These are phyloP conservation scores for Ogataea degrootiae DNA, from an alignment of 805 yeast genomes.

Conservation along the genomic window DNA sequence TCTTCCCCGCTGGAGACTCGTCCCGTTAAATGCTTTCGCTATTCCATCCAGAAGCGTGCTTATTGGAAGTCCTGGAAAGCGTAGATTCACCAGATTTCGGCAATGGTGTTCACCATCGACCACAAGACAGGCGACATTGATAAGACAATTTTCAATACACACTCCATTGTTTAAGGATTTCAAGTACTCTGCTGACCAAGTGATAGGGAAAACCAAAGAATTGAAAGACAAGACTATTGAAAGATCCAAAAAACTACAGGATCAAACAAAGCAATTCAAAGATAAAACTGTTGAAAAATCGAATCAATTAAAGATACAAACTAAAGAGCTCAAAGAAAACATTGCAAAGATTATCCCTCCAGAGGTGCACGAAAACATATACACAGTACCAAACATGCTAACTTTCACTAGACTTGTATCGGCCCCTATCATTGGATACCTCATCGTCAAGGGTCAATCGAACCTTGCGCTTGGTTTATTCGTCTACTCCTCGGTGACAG, in stretches of 20 bases:
- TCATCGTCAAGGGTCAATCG: conserved; percentile 60
- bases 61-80: no score
- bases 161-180: background rate
- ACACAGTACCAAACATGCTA: conserved; percentile 81
- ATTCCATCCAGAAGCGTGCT: no score
- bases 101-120: background rate
- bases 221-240: conserved; percentile 8
- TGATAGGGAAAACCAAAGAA: conserved; percentile 10
- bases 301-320: conserved; percentile 4
- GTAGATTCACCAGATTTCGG: no score
- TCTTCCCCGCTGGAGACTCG: no score
- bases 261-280: conserved; percentile 12
- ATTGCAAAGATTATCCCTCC: conserved; percentile 28
- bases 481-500: conserved; percentile 84
- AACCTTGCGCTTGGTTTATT: conserved; percentile 67
- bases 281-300: conserved; percentile 5
- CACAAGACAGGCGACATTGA: background rate
- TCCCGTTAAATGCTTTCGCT: no score
- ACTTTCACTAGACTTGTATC: conserved; percentile 76
- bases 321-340: conserved; percentile 21
- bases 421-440: conserved; percentile 82
- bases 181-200: background rate
- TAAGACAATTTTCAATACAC: no score
- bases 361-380: conserved; percentile 52
- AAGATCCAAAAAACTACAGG: background rate